Percentiles rank a stretch among this genome's conserved stretches.
phyloP scores from a whole-genome alignment of 352 stramenopile species.

The Phytophthora crassamura region DNA sequence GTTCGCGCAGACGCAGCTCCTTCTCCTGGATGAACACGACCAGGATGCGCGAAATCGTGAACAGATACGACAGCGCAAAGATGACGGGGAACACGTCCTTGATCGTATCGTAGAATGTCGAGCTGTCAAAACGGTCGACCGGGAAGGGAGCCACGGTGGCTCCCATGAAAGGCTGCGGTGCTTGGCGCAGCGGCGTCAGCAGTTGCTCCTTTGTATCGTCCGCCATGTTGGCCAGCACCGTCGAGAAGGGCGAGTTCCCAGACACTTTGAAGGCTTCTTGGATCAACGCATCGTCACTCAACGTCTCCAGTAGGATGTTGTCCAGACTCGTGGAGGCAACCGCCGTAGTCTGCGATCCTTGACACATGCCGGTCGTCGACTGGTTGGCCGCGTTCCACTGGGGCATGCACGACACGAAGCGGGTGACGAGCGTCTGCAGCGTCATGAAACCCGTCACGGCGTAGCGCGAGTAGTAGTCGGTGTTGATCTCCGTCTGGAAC shows the following conservation, averaged over 20 bases:
- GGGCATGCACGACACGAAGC: conserved; percentile 66
- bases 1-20: conserved; percentile 87
- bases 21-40: conserved; percentile 91
- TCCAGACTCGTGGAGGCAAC: conserved; percentile 33
- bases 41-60: conserved; percentile 84
- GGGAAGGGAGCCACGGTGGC: conserved; percentile 47
- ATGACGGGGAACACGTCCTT: conserved; percentile 80
- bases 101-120: conserved; percentile 65
- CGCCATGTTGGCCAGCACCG: conserved; percentile 25
- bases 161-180: conserved; percentile 52
- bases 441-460: no score
- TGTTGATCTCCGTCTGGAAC: conserved; percentile 46
- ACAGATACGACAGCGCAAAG: conserved; percentile 91
- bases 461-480: conserved; percentile 55
- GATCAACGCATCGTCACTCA: conserved; percentile 55
- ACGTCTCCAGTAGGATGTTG: conserved; percentile 36
- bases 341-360: conserved; percentile 45
- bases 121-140: conserved; percentile 42
- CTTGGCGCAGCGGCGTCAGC: conserved; percentile 45
- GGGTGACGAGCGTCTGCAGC: conserved; percentile 66
- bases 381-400: conserved; percentile 50
- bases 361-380: conserved; percentile 52
- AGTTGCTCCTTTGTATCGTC: conserved; percentile 30
- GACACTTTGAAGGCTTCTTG: conserved; percentile 35
- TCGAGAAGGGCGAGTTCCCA: conserved; percentile 27